phyloP scores from a whole-genome alignment of 2,329 filamentous ascomycete genomes.

The Grosmannia penicillata region DNA sequence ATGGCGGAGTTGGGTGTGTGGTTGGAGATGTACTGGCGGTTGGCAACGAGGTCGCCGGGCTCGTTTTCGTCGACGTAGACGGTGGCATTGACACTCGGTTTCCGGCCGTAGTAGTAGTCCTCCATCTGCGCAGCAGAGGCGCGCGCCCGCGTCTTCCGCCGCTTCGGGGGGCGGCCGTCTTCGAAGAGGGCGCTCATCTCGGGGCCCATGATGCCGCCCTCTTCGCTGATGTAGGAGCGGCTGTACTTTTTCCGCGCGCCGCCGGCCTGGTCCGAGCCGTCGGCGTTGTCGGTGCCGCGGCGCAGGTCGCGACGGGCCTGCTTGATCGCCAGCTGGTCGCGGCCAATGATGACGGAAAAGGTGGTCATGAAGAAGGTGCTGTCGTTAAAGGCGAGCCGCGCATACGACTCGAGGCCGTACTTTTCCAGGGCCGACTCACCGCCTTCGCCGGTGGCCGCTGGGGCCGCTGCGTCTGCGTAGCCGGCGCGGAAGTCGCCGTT shows the following conservation, averaged over 20 bases:
- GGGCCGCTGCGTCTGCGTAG: not conserved
- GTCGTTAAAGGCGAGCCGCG: slow-evolving; percentile 55
- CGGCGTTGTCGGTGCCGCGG: slow-evolving; percentile 11
- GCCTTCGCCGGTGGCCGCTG: not conserved
- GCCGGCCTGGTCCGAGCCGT: slow-evolving; percentile 9
- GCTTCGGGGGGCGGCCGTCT: slow-evolving; percentile 28
- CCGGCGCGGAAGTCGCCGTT: not conserved
- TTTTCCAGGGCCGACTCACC: not conserved
- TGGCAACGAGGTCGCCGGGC: slow-evolving; percentile 22
- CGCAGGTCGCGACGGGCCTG: slow-evolving; percentile 38
- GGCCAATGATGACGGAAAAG: slow-evolving; percentile 55
- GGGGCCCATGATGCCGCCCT: slow-evolving; percentile 52
- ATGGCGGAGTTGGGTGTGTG: slow-evolving; percentile 44
- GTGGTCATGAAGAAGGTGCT: slow-evolving; percentile 69
- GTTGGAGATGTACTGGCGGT: slow-evolving; percentile 40
- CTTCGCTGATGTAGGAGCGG: slow-evolving; percentile 54
- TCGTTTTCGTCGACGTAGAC: not conserved
- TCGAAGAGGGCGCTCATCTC: slow-evolving; percentile 44
- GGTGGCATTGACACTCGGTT: slow-evolving; percentile 18
- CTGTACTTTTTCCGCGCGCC: slow-evolving; percentile 37
- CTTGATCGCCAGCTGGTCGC: slow-evolving; percentile 47
- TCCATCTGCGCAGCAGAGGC: not conserved
- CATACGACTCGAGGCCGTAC: slow-evolving; percentile 34
- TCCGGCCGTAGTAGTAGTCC: not conserved
- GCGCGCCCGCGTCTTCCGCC: slow-evolving; percentile 22